Percentiles rank a stretch among this genome's conserved stretches.
Evolutionary conservation across 306 rosid species (phyloP).

Genomic region (Acacia melanoxylon): DNA sequence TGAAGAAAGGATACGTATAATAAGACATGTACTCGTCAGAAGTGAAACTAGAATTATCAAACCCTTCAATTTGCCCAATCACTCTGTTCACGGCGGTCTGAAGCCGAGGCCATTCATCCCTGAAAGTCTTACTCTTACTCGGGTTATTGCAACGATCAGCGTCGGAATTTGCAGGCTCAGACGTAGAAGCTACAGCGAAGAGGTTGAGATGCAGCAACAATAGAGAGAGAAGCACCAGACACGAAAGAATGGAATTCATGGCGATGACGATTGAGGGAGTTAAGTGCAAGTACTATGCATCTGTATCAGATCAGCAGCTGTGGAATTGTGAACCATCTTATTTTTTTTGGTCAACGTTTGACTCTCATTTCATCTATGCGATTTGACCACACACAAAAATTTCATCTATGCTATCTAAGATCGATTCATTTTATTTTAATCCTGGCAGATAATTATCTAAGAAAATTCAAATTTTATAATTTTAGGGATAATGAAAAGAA

Average conservation of each 20-base stretch:
- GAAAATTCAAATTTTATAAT: no score
- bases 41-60: conserved; percentile 55
- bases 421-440: no score
- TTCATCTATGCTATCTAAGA: no score
- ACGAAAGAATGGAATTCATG: background rate
- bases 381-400: no score
- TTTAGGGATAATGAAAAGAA: no score
- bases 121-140: conserved; percentile 33
- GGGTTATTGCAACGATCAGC: conserved; percentile 5
- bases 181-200: conserved; percentile 12
- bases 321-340: no score
- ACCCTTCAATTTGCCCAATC: conserved; percentile 53
- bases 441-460: no score
- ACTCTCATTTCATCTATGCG: background rate
- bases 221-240: background rate
- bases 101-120: conserved; percentile 62
- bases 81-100: conserved; percentile 57
- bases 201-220: background rate
- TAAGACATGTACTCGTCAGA: conserved; percentile 55
- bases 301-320: background rate
- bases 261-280: background rate
- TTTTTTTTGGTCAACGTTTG: background rate
- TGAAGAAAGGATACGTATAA: conserved; percentile 49
- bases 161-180: background rate
- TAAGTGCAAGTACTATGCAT: background rate